Base-by-base conservation (phyloP, 225 moss, liverwort and hornwort species). In the Takakia lepidozioides region DNA sequence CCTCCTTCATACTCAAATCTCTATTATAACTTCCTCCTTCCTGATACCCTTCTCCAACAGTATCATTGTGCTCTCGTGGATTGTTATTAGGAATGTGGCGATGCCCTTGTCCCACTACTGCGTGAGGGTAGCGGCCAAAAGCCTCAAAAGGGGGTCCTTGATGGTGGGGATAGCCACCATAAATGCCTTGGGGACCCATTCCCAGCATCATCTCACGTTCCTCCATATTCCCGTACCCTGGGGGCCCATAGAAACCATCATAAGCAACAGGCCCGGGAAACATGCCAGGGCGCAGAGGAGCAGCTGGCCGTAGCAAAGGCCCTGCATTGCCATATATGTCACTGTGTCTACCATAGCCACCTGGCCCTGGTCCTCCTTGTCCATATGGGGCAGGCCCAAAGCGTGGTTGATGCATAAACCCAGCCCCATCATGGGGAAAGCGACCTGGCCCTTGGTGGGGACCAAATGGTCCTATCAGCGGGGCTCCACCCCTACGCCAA, bases 171-270 rank as follows among this genome's bases (percentile, higher is more conserved):
- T 73, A 84, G 14, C 82, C 84, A 49, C 75, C 85, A 53, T 74
- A 85, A 4, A 83, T 82, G 28, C 79, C 87, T 52, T 25, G 49
- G 17, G 70, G 80, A 54, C 78, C 79, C 68, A 85, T 83, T 10
- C 80, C 77, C 61, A 84, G 65, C 90, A 87, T 84, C 82, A 84
- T 98, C 51, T 87, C 85, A 26, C 82, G 57, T 27, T 91, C 91
- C 52, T 90, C 98, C 80, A 87, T 85, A 32, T 78, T 83, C 16
- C 75, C 81, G 64, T 79, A 87, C 19, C 71, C 74, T 43, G 86
- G 86, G 40, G 81, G 83, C 14, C 89, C 90, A 49, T 95, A 95
- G 34, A 60, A 84, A 49, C 76, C 86, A 14, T 95, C 95, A 62
- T 84, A 89, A 56, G 90, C 75, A 61, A 69, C 85, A 5, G 84